Base-by-base conservation (phyloP, 1,284 basidiomycete species). In the Trametes hirsuta region DNA sequence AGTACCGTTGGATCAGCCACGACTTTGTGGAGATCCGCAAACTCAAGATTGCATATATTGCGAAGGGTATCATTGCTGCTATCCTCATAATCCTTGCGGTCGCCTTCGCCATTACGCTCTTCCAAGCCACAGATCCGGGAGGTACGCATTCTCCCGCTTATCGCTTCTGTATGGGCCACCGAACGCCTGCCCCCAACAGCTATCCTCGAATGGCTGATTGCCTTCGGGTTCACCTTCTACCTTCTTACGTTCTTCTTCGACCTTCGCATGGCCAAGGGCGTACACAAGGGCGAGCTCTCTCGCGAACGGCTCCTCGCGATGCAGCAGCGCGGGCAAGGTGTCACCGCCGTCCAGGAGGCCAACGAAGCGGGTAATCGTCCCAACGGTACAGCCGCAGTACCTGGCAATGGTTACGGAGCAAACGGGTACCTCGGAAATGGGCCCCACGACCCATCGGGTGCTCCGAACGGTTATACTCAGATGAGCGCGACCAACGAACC, bases 171-270 rank as follows among this genome's bases (percentile, higher is more conserved):
- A 15, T 25, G 11, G 15, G 24, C 4, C 22, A 53, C 14, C 37
- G 44, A 25, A 18, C 18, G 18, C 18, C 18, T 18, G 18, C 18
- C 18, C 18, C 18, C 18, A 18, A 18, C 53, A 85, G 87, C 80
- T 14, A 72, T 91, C 52, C 68, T 92, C 2, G 90, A 92, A 71
- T 92, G 90, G 90, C 72, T 73, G 1, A 90, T 92, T 58, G 80
- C 83, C 1, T 87, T 91, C 61, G 84, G 87, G 9, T 91, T 85
- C 69, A 87, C 86, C 4, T 80, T 66, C 57, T 63, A 63, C 55
- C 42, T 66, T 15, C 54, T 61, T 30, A 63, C 64, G 10, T 66
- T 66, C 59, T 59, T 65, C 53, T 65, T 61, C 61, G 64, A 65
- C 61, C 53, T 66, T 21, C 61, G 59, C 21, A 63, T 63, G 59